Percentiles rank a stretch among this genome's conserved stretches.
These are phyloP conservation scores for Strobilomyces confusus DNA, from an alignment of 768 basidiomycete genomes.

Conservation along the genomic window DNA sequence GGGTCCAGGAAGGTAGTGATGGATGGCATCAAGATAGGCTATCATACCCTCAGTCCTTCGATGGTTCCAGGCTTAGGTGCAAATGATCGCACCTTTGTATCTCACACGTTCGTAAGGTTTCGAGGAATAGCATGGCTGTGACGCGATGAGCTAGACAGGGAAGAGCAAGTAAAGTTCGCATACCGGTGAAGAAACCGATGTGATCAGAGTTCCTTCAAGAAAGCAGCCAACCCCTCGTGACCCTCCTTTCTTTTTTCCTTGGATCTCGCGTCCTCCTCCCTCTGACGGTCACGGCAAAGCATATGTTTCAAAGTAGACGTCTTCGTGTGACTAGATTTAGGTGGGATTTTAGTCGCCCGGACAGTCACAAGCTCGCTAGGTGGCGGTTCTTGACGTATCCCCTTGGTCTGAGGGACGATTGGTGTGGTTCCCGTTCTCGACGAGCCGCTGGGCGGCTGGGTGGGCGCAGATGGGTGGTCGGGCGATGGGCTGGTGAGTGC, in stretches of 20 bases:
- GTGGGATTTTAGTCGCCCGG: constrained; percentile 7
- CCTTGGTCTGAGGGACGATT: not conserved
- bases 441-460: not conserved
- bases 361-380: not conserved
- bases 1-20: not conserved
- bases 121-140: not conserved
- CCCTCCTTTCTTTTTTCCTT: constrained; percentile 21
- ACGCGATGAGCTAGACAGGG: not conserved
- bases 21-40: not conserved
- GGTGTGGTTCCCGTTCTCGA: not conserved
- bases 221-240: constrained; percentile 48
- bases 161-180: not conserved
- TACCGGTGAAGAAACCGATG: not conserved
- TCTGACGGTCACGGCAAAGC: constrained; percentile 56
- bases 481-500: not conserved
- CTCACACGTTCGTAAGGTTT: not conserved
- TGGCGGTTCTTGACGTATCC: not conserved
- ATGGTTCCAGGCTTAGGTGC: not conserved
- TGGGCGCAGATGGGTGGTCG: not conserved
- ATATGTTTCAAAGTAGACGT: constrained; percentile 58
- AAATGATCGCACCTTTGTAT: not conserved
- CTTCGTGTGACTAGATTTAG: constrained; percentile 34
- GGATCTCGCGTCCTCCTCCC: constrained; percentile 30
- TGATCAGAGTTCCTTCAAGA: constrained; percentile 30
- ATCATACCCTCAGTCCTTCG: not conserved